These are phyloP conservation scores for Actinomortierella wolfii DNA, from an alignment of 371 early-diverging fungal species.

Conservation along the genomic window DNA sequence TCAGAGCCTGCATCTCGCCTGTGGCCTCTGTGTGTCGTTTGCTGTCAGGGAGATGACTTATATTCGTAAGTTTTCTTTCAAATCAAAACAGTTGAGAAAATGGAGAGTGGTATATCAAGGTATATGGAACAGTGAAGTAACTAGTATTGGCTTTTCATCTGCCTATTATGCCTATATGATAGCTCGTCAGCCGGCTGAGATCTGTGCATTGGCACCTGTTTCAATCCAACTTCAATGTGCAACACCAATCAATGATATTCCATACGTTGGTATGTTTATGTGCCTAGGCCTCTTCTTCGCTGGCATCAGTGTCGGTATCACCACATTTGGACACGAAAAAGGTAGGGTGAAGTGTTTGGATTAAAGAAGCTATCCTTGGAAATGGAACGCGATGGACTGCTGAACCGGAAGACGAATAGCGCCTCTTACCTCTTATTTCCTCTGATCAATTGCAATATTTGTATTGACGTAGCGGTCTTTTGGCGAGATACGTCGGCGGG, in stretches of 20 bases:
- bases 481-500: constrained; percentile 58
- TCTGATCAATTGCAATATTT: background rate
- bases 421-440: background rate
- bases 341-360: constrained; percentile 5
- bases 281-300: constrained; percentile 46
- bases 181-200: constrained; percentile 48
- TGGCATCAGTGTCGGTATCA: constrained; percentile 45
- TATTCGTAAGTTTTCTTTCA: constrained; percentile 24
- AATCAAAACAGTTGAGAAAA: too few relatives aligned
- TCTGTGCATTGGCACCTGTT: constrained; percentile 51
- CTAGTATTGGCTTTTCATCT: background rate
- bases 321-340: constrained; percentile 42
- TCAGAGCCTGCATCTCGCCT: constrained; percentile 54
- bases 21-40: constrained; percentile 49
- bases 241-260: constrained; percentile 29
- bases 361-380: background rate
- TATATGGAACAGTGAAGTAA: too few relatives aligned
- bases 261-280: constrained; percentile 47
- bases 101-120: too few relatives aligned
- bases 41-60: constrained; percentile 37
- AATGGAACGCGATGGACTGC: too few relatives aligned
- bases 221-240: constrained; percentile 36
- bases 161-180: constrained; percentile 1
- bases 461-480: constrained; percentile 40
- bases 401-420: too few relatives aligned